phyloP scores from a whole-genome alignment of 2,329 filamentous ascomycete genomes.

The Aureobasidium pullulans region DNA sequence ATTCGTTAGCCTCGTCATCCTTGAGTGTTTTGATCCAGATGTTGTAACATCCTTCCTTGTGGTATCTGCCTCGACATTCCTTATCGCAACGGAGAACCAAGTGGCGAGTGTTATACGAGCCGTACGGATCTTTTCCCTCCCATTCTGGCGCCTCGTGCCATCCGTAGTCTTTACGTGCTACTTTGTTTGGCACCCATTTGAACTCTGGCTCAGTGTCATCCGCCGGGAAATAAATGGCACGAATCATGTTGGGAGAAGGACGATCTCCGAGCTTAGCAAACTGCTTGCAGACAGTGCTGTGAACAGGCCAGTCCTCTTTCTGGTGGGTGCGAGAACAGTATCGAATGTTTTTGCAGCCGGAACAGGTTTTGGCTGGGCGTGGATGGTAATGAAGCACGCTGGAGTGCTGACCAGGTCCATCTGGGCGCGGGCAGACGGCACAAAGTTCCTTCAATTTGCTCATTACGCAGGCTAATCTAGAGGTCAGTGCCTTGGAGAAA shows the following conservation, averaged over 20 bases:
- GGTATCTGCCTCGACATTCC: no score
- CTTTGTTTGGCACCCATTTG: background rate
- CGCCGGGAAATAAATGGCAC: background rate
- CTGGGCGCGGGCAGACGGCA: background rate
- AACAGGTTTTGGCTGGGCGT: background rate
- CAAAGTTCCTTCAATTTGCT: background rate
- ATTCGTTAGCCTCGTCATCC: no score
- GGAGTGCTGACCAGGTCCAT: background rate
- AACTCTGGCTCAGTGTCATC: background rate
- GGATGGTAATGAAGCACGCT: background rate
- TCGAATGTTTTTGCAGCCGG: background rate
- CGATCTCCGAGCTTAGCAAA: background rate
- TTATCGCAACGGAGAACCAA: no score
- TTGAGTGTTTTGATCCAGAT: no score
- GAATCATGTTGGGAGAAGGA: background rate
- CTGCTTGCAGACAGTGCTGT: background rate
- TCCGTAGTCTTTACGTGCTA: no score
- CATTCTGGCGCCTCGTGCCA: no score
- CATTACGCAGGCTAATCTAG: no score
- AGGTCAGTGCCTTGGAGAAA: no score
- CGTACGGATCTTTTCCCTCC: no score
- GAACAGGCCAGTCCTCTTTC: background rate
- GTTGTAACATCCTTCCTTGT: no score
- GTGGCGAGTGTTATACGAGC: no score
- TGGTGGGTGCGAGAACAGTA: background rate